Conservation (phyloP, 495 filamentous ascomycete species). For the Penicillium lividum region DNA sequence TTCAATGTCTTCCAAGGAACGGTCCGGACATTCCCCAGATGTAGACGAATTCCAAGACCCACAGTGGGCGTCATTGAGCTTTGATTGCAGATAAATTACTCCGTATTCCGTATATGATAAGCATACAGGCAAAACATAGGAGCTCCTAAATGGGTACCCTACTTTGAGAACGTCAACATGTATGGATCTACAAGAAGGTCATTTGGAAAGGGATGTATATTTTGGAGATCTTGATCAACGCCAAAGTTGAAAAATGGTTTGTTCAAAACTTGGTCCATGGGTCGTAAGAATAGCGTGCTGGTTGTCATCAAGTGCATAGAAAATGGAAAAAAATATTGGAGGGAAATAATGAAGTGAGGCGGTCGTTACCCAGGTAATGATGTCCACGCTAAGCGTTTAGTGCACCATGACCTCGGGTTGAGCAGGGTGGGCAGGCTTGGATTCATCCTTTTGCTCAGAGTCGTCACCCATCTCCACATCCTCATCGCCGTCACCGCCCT, state of each 20-base stretch:
- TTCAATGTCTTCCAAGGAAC: too few species aligned
- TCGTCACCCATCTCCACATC: conserved; percentile 84
- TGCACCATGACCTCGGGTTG: conserved; percentile 57
- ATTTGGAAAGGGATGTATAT: conserved; percentile 30
- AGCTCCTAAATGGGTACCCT: background rate
- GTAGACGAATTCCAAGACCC: too few species aligned
- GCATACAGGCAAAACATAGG: background rate
- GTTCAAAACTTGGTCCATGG: conserved; percentile 18
- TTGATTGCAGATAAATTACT: too few species aligned
- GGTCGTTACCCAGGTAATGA: conserved; percentile 1
- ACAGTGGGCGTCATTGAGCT: too few species aligned
- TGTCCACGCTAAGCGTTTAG: conserved; percentile 23
- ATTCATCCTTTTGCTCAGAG: conserved; percentile 38
- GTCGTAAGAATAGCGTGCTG: conserved; percentile 41
- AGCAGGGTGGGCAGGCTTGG: conserved; percentile 31
- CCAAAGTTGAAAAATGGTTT: conserved; percentile 18
- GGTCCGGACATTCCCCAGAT: too few species aligned
- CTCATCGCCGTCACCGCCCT: conserved; percentile 68
- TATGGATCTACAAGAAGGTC: background rate
- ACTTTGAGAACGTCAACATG: background rate
- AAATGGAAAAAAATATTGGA: conserved; percentile 2
- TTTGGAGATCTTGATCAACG: conserved; percentile 31
- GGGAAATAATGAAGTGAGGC: background rate
- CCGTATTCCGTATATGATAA: too few species aligned
- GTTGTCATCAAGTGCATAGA: conserved; percentile 21